Base-by-base conservation (phyloP, 495 filamentous ascomycete species). In the Penicillium bialowiezense region DNA sequence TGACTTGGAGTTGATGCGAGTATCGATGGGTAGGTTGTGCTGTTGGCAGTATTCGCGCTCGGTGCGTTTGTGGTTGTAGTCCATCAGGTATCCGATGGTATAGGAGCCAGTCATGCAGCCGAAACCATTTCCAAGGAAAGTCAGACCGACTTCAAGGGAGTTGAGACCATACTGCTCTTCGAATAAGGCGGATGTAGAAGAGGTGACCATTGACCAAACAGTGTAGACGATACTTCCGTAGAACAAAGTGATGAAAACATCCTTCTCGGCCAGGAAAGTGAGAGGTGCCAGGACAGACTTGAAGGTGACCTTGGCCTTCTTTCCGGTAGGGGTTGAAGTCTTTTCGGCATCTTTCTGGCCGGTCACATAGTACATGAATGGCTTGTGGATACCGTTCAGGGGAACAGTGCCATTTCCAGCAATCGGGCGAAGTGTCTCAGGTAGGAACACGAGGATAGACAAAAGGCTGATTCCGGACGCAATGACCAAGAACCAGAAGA, bases 401-500 rank as follows among this genome's bases (percentile, higher is more conserved):
- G 41, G 60, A 7, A 78, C 69, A 7, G 67, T 72, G 15, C 87
- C 87, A 61, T 90, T 87, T 0, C 87, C 88, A 0, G 88, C 88
- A 7, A 90, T 78, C 8, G 80, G 78, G 13, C 88, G 75, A 44
- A 83, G 78, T 9, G 87, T 90, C 62, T 90, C 86, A 3, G 85
- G 86, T 6, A 89, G 75, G 26, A 79, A 70, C 34, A 86, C 51
- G 14, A 79, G 31, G 50, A 83, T 82, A 4, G 78, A 73, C 0
- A 69, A 9, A 1, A 79, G 57, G 50, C 72, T 74, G 14, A 75
- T 62, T 1, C 67, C 76, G 21, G 76, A 70, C 20, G 82, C 52
- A 33, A 86, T 85, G 38, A 77, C 73, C 17, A 88, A 70, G 50
- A 89, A 86, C 85, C 84, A 89, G 63, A 90, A 90, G 44, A 87